These are phyloP conservation scores for Clonostachys rhizophaga DNA, from an alignment of 2,329 filamentous ascomycete genomes.

Conservation along the genomic window DNA sequence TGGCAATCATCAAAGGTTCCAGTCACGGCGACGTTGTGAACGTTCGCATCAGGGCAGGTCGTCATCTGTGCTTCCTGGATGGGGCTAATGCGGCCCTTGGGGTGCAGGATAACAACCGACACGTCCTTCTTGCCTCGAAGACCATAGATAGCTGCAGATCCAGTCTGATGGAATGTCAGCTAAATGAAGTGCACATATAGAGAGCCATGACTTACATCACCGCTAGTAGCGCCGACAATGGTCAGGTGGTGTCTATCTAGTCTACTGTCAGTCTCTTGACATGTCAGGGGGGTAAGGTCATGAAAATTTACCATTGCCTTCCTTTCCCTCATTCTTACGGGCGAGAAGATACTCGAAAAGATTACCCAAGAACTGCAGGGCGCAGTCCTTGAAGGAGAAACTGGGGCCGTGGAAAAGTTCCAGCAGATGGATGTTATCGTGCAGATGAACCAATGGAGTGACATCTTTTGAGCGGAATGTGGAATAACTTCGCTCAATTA, in stretches of 20 bases:
- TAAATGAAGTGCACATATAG: slow-evolving; percentile 2
- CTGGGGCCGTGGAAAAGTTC: slow-evolving; percentile 97
- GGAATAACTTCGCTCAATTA: slow-evolving; percentile 81
- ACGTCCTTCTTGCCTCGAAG: slow-evolving; percentile 95
- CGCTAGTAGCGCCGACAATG: slow-evolving; percentile 81
- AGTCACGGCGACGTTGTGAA: slow-evolving; percentile 85
- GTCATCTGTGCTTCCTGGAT: slow-evolving; percentile 98
- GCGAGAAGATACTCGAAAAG: slow-evolving; percentile 86
- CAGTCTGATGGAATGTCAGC: slow-evolving; percentile 46
- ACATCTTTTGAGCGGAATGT: slow-evolving; percentile 80
- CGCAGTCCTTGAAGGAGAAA: slow-evolving; percentile 94
- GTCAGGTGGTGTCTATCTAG: slow-evolving; percentile 73
- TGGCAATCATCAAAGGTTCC: slow-evolving; percentile 97
- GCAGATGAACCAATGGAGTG: slow-evolving; percentile 73
- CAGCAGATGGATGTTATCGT: slow-evolving; percentile 75
- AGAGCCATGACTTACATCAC: slow-evolving; percentile 38
- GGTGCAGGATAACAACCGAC: slow-evolving; percentile 90
- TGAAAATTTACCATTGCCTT: slow-evolving; percentile 39
- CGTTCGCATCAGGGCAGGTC: slow-evolving; percentile 82
- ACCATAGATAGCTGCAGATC: slow-evolving; percentile 93
- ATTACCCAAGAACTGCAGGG: slow-evolving; percentile 93
- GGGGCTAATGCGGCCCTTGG: slow-evolving; percentile 83
- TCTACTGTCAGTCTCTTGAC: slow-evolving; percentile 1
- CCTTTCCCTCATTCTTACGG: slow-evolving; percentile 66
- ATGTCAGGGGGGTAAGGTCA: neutral